Evolutionary conservation across 2,329 filamentous ascomycete genomes (phyloP).

Genomic region (Fusarium dlaminii): DNA sequence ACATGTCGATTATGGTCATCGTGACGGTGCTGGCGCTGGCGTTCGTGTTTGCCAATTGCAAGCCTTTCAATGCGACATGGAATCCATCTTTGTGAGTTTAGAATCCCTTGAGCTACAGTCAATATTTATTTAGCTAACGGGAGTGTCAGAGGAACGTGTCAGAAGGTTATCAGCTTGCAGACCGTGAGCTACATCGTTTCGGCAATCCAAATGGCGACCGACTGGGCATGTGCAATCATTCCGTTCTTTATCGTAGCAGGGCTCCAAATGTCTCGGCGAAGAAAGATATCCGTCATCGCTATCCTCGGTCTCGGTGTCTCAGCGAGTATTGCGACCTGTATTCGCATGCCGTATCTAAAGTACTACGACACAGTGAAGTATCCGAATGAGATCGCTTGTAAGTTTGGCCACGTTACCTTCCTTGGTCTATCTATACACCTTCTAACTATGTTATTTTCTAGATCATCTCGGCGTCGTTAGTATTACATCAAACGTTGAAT

Average conservation of each 20-base stretch:
- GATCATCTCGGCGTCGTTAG: constrained; percentile 16
- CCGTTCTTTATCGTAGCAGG: constrained; percentile 7
- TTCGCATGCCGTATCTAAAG: constrained; percentile 12
- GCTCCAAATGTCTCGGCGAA: constrained; percentile 1
- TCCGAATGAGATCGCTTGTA: constrained; percentile 6
- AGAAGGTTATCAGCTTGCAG: constrained; percentile 3
- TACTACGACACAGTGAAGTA: constrained; percentile 7
- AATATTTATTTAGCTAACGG: too few relatives aligned
- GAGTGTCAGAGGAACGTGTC: background rate
- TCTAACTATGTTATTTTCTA: background rate
- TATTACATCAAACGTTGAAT: constrained; percentile 13
- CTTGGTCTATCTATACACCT: fast-evolving
- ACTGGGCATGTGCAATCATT: constrained; percentile 3
- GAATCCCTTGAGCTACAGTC: too few relatives aligned
- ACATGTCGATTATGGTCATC: constrained; percentile 9
- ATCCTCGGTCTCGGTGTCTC: constrained; percentile 6
- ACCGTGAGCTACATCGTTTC: constrained; percentile 2
- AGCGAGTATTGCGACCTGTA: background rate
- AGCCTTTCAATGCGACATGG: constrained; percentile 5
- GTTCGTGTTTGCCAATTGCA: constrained; percentile 16
- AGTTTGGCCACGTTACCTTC: background rate
- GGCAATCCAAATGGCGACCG: background rate
- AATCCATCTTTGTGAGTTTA: background rate
- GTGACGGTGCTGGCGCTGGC: background rate
- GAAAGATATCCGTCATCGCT: constrained; percentile 3